These are phyloP conservation scores for Penicillium taxi DNA, from an alignment of 495 filamentous ascomycete species.

Conservation along the genomic window DNA sequence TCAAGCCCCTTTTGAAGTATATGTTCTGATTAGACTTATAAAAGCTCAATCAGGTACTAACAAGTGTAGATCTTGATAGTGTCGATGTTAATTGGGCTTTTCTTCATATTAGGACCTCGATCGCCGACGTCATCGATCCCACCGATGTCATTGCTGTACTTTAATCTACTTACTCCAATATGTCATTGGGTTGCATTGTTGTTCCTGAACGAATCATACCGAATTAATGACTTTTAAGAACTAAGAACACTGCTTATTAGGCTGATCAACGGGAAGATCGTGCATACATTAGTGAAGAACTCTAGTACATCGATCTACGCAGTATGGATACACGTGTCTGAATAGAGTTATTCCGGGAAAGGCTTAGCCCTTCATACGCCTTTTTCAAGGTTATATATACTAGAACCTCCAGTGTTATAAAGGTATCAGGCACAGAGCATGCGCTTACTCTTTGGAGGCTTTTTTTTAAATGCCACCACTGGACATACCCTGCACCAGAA, in stretches of 20 bases:
- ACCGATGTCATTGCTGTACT: constrained; percentile 17
- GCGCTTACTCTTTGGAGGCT: too few relatives aligned
- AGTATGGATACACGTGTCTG: too few relatives aligned
- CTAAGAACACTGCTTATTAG: constrained; percentile 16
- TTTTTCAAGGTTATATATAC: too few relatives aligned
- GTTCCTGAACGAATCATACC: constrained; percentile 5
- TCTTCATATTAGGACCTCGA: constrained; percentile 10
- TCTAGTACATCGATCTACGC: neutral
- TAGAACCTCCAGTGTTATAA: too few relatives aligned
- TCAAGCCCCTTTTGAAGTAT: constrained; percentile 1
- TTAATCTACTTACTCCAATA: constrained; percentile 10
- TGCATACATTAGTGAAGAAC: neutral
- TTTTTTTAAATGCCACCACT: too few relatives aligned
- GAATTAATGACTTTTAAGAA: neutral
- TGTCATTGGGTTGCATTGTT: constrained; percentile 13
- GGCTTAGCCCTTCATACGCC: too few relatives aligned
- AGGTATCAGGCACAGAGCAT: too few relatives aligned
- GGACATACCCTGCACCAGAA: too few relatives aligned
- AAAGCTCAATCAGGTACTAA: constrained; percentile 6
- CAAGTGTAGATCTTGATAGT: constrained; percentile 3
- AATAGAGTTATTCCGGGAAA: too few relatives aligned
- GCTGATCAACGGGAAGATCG: constrained; percentile 11
- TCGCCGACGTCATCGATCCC: constrained; percentile 22
- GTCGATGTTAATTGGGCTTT: constrained; percentile 2
- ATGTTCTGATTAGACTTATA: neutral